phyloP scores from a whole-genome alignment of 768 basidiomycete species.

The Trametes cingulata region DNA sequence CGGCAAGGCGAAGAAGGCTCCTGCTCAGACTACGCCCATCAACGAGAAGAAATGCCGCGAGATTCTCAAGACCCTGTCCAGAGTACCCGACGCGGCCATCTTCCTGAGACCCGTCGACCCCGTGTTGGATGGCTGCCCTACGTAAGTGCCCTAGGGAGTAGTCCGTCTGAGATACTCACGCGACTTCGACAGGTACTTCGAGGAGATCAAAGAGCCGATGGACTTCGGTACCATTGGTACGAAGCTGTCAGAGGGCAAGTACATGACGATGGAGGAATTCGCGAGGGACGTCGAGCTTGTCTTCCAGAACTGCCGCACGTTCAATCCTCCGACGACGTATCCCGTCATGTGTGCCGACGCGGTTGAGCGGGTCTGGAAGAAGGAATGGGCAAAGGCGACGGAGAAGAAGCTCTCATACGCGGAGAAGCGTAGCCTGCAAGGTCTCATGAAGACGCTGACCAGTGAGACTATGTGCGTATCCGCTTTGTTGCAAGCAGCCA shows the following conservation, averaged over 20 bases:
- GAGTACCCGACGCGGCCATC: conserved; percentile 65
- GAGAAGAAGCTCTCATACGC: conserved; percentile 72
- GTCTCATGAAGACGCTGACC: conserved; percentile 65
- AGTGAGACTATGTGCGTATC: conserved; percentile 65
- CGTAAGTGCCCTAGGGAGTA: conserved; percentile 53
- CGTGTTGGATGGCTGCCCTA: conserved; percentile 80
- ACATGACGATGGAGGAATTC: conserved; percentile 81
- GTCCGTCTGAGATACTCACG: conserved; percentile 3
- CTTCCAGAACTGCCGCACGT: conserved; percentile 86
- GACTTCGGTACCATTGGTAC: conserved; percentile 81
- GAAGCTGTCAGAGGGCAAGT: conserved; percentile 68
- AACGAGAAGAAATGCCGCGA: conserved; percentile 86
- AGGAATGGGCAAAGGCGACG: conserved; percentile 80
- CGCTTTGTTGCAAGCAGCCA: conserved; percentile 2
- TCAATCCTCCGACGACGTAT: conserved; percentile 84
- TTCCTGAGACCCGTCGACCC: conserved; percentile 88
- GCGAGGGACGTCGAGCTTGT: conserved; percentile 79
- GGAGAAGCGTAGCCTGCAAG: conserved; percentile 79
- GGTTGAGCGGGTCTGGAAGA: conserved; percentile 75
- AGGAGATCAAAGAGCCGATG: conserved; percentile 93
- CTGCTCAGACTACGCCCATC: conserved; percentile 47
- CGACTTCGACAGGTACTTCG: conserved; percentile 67
- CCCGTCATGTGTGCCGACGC: conserved; percentile 70
- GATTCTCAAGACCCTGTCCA: conserved; percentile 58
- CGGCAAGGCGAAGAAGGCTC: conserved; percentile 38